Conservation (phyloP, 192 early-diverging fungal species). For the Coemansia biformis region DNA sequence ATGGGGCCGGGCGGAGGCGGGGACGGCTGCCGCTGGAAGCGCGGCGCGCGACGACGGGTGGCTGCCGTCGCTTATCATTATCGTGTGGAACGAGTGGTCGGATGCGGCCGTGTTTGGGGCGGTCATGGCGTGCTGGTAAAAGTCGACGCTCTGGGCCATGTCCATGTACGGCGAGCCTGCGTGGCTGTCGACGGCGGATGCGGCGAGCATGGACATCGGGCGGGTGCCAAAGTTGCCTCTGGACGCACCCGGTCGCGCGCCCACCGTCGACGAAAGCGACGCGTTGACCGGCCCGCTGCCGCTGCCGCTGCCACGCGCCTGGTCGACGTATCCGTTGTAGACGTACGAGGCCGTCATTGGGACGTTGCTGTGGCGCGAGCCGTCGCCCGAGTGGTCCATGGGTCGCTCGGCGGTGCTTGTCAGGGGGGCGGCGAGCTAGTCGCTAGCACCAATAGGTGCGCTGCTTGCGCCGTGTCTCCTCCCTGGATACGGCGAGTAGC, state of each 20-base stretch:
- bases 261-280: constrained; percentile 6
- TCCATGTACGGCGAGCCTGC: constrained; percentile 5
- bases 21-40: too few species aligned
- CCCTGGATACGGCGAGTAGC: too few species aligned
- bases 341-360: constrained; percentile 25
- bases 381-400: constrained; percentile 23
- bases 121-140: constrained; percentile 14
- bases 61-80: constrained; percentile 39
- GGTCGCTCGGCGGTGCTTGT: neutral
- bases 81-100: constrained; percentile 44
- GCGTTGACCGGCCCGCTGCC: constrained; percentile 1
- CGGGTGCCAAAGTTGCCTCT: constrained; percentile 11
- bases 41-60: constrained; percentile 19
- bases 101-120: constrained; percentile 29
- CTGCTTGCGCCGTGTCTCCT: too few species aligned
- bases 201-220: constrained; percentile 21
- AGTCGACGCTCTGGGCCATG: too few species aligned
- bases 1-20: constrained; percentile 3
- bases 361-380: constrained; percentile 21
- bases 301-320: constrained; percentile 5
- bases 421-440: neutral
- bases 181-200: neutral
- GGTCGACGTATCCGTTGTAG: constrained; percentile 27
- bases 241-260: constrained; percentile 17
- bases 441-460: too few species aligned